Base-by-base conservation (phyloP, 2,329 filamentous ascomycete species). In the Colletotrichum tamarilloi region DNA sequence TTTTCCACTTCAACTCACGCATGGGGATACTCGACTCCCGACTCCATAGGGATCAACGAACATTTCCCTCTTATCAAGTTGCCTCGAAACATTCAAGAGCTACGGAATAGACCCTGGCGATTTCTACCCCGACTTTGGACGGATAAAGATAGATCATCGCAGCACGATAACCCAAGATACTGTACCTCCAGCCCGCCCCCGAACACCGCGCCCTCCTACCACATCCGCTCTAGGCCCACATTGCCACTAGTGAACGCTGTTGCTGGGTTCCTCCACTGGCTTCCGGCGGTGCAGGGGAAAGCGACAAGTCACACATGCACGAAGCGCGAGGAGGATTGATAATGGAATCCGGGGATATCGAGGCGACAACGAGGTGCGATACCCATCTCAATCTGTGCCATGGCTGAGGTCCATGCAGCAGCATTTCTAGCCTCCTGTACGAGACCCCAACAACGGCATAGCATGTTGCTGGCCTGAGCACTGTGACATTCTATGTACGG, bases 291-390 rank as follows among this genome's bases (percentile, higher is more conserved):
- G 60, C 60, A 28, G 42, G 19, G 4, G 59, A 58, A n/a, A 38
- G 46, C 30, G 16, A 11, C 22, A 42, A 32, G 28, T 12, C 26
- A 52, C 49, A 30, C 16, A 42, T 42, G 38, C 38, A 42, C 16
- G 38, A 59, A 38, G 55, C 28, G 38, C 35, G 38, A 58, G 52
- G 38, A 68, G 38, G 30, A 28, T 22, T 46, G 60, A 57, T 30
- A 64, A 22, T 12, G 49, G 32, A 64, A 65, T 70, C 66, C 60
- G 70, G 66, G 70, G 66, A 42, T 55, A 52, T 19, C 38, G 5
- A 42, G 38, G 38, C 38, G 38, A 42, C 14, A 6, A 42, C 38
- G 38, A 42, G 38, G 6, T 42, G 38, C 16, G 56, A 28, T 62
- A 57, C 28, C 49, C 49, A 38, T 52, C 9, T 9, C 49, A 35